Base-by-base conservation (phyloP, 345 rosid genomes). In the Camelina sativa region DNA sequence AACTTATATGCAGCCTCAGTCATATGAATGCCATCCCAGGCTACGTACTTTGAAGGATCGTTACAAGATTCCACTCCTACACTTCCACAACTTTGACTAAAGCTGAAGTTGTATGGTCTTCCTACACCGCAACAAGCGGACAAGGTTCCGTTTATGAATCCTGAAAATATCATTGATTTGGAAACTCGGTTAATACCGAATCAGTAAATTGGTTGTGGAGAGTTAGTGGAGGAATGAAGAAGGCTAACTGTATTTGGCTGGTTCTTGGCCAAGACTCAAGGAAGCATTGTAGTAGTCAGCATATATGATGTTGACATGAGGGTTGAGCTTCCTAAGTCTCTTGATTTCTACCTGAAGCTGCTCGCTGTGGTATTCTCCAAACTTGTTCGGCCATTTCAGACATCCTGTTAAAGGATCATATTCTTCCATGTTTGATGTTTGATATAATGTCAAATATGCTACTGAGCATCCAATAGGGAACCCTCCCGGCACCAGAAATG, bases 21-120 rank as follows among this genome's bases (percentile, higher is more conserved):
- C 44, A 76, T 10, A 65, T 82, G 86, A 12, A 82, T 0, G 1
- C 84, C 83, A 19, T 82, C 88, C 86, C 89, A 85, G 11, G 68
- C 78, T 30, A 80, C 73, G 62, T 62, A 68, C 44, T 66, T 66
- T 4, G 80, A 76, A 30, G 85, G 89, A 7, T 82, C 70, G 16
- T 55, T 47, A 30, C 87, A 80, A 34, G 4, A 16, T 7, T 7
- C 69, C 2, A 57, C 59, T 4, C 30, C 35, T 38, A 28, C 71
- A 15, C 15, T 46, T 7, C 81, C 87, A 74, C 84, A 79, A 0
- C 0, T 7, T 11, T 0, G 5, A 1, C 65, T 38, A 7, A 41
- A 4, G 23, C 19, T 78, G 51, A n/a, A 83, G 62, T 82, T 78
- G 80, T 85, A 81, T 3, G 67, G 51, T 38, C 82, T 83, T 52